These are phyloP conservation scores for Fraxinus velutina DNA, from an alignment of 305 asterid genomes.

Conservation along the genomic window DNA sequence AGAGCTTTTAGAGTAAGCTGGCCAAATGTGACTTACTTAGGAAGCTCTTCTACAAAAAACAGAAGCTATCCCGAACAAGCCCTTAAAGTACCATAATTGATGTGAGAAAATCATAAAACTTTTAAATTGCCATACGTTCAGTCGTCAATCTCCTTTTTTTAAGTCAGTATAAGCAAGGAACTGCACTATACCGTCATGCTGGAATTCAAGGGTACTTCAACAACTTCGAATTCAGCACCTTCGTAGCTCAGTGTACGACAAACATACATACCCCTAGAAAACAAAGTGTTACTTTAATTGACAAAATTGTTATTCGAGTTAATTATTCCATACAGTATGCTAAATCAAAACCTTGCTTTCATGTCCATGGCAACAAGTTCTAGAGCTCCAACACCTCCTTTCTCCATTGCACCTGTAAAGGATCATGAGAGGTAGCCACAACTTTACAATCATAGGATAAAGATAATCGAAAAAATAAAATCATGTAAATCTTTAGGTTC, in stretches of 20 bases:
- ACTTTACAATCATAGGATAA: not conserved
- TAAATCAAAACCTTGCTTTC: slow-evolving; percentile 82
- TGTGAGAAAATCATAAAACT: not conserved
- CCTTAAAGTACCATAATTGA: not conserved
- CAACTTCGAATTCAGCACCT: slow-evolving; percentile 96
- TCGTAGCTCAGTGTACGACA: slow-evolving; percentile 98
- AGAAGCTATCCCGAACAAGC: not conserved
- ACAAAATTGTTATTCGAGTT: slow-evolving; percentile 18
- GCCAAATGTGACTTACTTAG: not conserved
- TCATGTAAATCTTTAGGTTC: not conserved
- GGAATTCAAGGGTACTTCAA: slow-evolving; percentile 78
- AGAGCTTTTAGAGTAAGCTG: not conserved
- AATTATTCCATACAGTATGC: slow-evolving; percentile 18
- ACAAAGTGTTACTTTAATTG: slow-evolving; percentile 17
- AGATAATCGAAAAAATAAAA: not conserved
- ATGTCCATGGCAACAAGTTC: slow-evolving; percentile 99
- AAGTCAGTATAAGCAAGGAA: slow-evolving; percentile 15
- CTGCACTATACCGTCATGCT: slow-evolving; percentile 63
- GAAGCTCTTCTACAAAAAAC: not conserved
- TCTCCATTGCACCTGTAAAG: slow-evolving; percentile 73
- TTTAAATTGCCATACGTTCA: not conserved
- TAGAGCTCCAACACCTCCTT: slow-evolving; percentile 99
- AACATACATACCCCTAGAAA: slow-evolving; percentile 92
- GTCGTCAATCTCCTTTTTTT: slow-evolving; percentile 17
- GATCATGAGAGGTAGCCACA: slow-evolving; percentile 13